A percentile compares a stretch with the other conserved stretches of the same genome.
Evolutionary conservation across 352 stramenopile species (phyloP).

Genomic region (Phytophthora macrochlamydospora): DNA sequence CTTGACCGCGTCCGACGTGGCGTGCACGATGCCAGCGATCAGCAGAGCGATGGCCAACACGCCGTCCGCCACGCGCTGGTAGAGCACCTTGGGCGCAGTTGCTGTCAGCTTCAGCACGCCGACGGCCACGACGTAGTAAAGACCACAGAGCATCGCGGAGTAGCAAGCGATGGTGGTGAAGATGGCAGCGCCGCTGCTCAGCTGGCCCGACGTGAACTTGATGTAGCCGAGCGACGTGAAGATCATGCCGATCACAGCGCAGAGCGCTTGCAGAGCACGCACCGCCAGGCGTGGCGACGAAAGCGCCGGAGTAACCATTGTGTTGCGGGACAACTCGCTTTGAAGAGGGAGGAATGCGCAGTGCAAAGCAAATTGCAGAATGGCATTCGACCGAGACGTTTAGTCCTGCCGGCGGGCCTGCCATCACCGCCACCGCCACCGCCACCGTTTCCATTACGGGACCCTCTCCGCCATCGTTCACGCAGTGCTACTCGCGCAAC

Average conservation of each 20-base stretch:
- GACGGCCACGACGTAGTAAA: conserved; percentile 45
- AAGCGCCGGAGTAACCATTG: conserved; percentile 19
- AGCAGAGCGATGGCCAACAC: conserved; percentile 32
- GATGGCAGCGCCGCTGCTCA: conserved; percentile 43
- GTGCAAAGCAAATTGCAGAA: conserved; percentile 24
- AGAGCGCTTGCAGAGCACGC: conserved; percentile 36
- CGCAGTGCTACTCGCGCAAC: conserved; percentile 20
- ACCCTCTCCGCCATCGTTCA: conserved; percentile 5
- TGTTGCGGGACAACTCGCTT: neutral
- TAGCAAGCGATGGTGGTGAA: conserved; percentile 48
- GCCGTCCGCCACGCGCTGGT: conserved; percentile 37
- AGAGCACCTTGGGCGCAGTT: conserved; percentile 30
- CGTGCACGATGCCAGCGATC: conserved; percentile 41
- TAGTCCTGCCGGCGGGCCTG: neutral
- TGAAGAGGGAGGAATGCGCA: conserved; percentile 8
- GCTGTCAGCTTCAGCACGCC: conserved; percentile 27
- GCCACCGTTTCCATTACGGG: neutral
- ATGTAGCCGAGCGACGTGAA: conserved; percentile 55
- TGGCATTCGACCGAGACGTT: neutral
- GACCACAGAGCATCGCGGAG: conserved; percentile 37
- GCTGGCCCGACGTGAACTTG: conserved; percentile 41
- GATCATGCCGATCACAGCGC: conserved; percentile 43
- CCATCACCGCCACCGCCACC: neutral
- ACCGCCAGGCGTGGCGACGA: conserved; percentile 23
- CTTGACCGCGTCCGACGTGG: conserved; percentile 34